Percentiles rank a stretch among this genome's conserved stretches.
Evolutionary conservation across 768 basidiomycete species (phyloP).

Genomic region (Calvatia gigantea): DNA sequence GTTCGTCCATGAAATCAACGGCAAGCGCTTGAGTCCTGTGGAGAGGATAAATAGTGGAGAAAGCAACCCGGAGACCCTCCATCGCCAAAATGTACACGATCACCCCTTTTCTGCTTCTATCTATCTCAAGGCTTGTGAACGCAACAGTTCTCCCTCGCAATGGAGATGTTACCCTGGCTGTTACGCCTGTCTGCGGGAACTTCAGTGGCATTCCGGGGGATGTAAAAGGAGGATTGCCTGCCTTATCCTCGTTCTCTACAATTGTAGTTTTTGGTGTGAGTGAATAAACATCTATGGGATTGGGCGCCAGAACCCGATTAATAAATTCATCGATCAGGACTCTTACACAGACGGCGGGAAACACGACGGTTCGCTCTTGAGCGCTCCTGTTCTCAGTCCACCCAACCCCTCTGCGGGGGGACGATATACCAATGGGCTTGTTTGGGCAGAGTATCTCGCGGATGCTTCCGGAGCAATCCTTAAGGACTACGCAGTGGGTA

Average conservation of each 20-base stretch:
- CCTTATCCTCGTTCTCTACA: conserved; percentile 22
- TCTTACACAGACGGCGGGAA: conserved; percentile 44
- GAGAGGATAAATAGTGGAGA: background rate
- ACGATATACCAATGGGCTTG: conserved; percentile 44
- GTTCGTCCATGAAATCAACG: background rate
- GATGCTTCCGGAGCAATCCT: conserved; percentile 33
- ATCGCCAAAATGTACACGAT: background rate
- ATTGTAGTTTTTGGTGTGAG: conserved; percentile 52
- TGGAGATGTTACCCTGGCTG: conserved; percentile 32
- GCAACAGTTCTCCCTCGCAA: conserved; percentile 19
- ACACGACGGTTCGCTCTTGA: conserved; percentile 38
- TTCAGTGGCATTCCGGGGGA: conserved; percentile 35
- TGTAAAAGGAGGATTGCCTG: conserved; percentile 36
- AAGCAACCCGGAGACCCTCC: background rate
- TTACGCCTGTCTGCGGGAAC: conserved; percentile 42
- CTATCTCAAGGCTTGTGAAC: conserved; percentile 18
- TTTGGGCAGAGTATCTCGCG: conserved; percentile 50
- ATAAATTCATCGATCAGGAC: conserved; percentile 26
- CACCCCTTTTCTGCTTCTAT: conserved; percentile 16
- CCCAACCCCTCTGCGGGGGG: conserved; percentile 47
- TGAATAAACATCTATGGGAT: background rate
- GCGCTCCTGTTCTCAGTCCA: conserved; percentile 36
- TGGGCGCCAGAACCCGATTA: background rate
- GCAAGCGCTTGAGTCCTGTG: background rate
- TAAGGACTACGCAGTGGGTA: conserved; percentile 48